Percentiles rank a stretch among this genome's conserved stretches.
These are phyloP conservation scores for Gliomastix tumulicola DNA, from an alignment of 2,329 filamentous ascomycete species.

Conservation along the genomic window DNA sequence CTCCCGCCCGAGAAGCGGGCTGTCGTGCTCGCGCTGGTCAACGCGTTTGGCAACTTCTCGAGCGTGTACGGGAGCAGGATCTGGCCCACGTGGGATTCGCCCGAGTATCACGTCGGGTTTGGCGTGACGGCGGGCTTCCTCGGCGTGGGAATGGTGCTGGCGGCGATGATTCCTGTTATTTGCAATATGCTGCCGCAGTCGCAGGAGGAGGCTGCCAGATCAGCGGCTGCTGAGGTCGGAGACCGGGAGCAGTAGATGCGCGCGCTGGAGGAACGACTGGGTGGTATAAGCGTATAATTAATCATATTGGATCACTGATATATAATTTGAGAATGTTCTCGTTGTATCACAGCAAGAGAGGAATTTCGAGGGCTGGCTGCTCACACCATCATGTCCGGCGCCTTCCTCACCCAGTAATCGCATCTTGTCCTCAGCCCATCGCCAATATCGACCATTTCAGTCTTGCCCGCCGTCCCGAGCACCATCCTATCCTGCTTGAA, in stretches of 20 bases:
- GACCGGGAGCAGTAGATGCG: too few relatives aligned
- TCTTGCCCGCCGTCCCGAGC: slow-evolving; percentile 29
- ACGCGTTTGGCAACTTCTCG: slow-evolving; percentile 21
- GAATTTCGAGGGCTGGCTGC: background rate
- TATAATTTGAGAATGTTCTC: too few relatives aligned
- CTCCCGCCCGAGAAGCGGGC: slow-evolving; percentile 21
- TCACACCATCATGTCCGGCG: slow-evolving; percentile 12
- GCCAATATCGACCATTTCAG: slow-evolving; percentile 28
- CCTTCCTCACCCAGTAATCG: slow-evolving; percentile 12
- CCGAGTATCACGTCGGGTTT: slow-evolving; percentile 16
- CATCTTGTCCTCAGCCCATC: slow-evolving; percentile 16
- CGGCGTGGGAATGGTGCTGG: slow-evolving; percentile 13
- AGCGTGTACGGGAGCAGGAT: slow-evolving; percentile 20
- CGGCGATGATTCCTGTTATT: slow-evolving; percentile 12
- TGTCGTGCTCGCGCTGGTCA: slow-evolving; percentile 20
- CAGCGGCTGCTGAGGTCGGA: too few relatives aligned
- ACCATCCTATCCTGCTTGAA: slow-evolving; percentile 22
- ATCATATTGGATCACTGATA: too few relatives aligned
- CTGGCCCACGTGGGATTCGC: slow-evolving; percentile 16
- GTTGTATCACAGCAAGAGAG: too few relatives aligned
- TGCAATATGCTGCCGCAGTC: slow-evolving; percentile 3
- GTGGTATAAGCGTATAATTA: too few relatives aligned
- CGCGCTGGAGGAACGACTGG: too few relatives aligned
- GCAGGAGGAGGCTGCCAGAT: too few relatives aligned
- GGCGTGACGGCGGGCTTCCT: slow-evolving; percentile 18